phyloP scores from a whole-genome alignment of 169 alveolate genomes.

The Plasmodium coatneyi region DNA sequence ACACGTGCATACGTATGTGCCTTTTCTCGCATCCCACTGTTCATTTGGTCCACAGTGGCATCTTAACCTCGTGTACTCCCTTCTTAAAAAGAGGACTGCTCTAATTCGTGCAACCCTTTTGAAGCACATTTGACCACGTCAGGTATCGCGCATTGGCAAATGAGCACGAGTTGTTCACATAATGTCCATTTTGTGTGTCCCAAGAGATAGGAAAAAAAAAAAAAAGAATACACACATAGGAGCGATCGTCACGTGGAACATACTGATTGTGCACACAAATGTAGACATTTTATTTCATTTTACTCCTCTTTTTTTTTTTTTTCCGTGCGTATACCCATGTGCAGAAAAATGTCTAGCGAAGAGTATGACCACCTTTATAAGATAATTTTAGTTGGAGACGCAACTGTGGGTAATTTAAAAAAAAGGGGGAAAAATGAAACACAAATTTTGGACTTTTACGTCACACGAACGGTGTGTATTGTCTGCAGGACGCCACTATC shows the following conservation, averaged over 20 bases:
- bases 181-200: neutral
- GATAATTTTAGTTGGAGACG: conserved; percentile 96
- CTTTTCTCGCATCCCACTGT: neutral
- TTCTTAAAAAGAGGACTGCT: neutral
- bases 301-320: conserved; percentile 6
- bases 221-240: neutral
- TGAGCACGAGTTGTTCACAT: neutral
- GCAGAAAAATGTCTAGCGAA: conserved; percentile 85
- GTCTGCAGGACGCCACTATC: neutral
- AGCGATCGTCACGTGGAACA: neutral
- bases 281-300: neutral
- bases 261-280: neutral
- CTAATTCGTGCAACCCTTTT: neutral
- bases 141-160: neutral
- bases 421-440: neutral
- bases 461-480: neutral
- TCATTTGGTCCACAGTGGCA: neutral
- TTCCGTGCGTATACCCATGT: neutral
- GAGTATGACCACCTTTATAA: conserved; percentile 90
- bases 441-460: neutral
- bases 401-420: conserved; percentile 93
- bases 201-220: neutral
- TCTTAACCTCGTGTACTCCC: neutral
- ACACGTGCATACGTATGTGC: neutral
- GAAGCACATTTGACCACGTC: neutral